A percentile compares a stretch with the other conserved stretches of the same genome.
Evolutionary conservation across 1,139 yeast species (phyloP).

Genomic region (Debaryomycetaceae sp.): DNA sequence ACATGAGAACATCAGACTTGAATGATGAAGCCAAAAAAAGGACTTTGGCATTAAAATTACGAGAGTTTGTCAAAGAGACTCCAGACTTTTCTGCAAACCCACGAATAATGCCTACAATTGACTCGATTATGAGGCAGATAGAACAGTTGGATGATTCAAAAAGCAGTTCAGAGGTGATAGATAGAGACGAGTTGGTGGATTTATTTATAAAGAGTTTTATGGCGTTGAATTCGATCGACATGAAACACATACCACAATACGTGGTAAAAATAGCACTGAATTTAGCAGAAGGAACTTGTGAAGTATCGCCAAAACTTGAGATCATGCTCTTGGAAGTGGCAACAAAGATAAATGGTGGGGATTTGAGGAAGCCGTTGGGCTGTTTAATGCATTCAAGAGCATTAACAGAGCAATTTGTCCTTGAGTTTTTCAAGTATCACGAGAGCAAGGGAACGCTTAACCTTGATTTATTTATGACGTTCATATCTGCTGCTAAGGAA

Average conservation of each 20-base stretch:
- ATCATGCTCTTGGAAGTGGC: conserved; percentile 26
- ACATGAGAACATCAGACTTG: conserved; percentile 26
- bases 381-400: conserved; percentile 3
- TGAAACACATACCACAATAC: conserved; percentile 22
- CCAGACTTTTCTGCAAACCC: conserved; percentile 4
- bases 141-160: conserved; percentile 11
- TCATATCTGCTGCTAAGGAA: conserved; percentile 9
- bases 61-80: conserved; percentile 12
- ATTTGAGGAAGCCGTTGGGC: conserved; percentile 4
- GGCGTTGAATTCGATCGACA: background rate
- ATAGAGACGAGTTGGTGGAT: conserved; percentile 9
- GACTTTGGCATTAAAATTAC: conserved; percentile 20
- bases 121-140: conserved; percentile 19
- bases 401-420: conserved; percentile 18
- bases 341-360: conserved; percentile 8
- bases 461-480: conserved; percentile 22
- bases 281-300: conserved; percentile 2
- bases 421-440: conserved; percentile 19
- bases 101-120: conserved; percentile 14
- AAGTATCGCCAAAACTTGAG: conserved; percentile 16
- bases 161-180: conserved; percentile 5
- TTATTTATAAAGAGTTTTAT: conserved; percentile 16
- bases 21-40: conserved; percentile 16
- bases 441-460: conserved; percentile 12
- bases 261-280: conserved; percentile 21